Base-by-base conservation (phyloP, 2,329 filamentous ascomycete genomes). In the Zalaria sp. region DNA sequence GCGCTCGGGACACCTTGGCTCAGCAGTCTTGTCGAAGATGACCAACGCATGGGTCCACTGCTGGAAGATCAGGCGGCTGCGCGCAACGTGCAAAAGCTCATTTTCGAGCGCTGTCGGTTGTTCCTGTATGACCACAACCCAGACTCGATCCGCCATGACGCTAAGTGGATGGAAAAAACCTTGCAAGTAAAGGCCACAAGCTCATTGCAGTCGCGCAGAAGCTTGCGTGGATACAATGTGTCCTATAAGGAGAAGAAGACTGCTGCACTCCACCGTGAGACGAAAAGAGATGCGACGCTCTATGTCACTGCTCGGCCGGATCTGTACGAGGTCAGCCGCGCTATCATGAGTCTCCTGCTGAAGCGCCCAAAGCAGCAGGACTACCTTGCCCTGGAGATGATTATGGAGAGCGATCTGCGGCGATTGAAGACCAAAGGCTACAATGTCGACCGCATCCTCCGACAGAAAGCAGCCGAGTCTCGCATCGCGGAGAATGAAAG, bases 371-470 rank as follows among this genome's bases (percentile, higher is more conserved):
- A 84, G 49, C 83, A 93, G 53, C 83, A 93, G 55, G 87, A 89
- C 2, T 86, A 85, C 42, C 73, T 95, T 43, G 89, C 91, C 41
- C 77, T 98, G 43, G 91, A 96, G 61, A 88, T 86, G 41, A 81
- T 98, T 47, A 66, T 98, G 32, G 89, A 83, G 44, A 79, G 91
- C 5, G 85, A 89, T 51, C 69, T 98, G 25, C 74, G 83, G 37
- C 80, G 88, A 40, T 66, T 98, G 34, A 80, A 85, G 52, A 78
- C 79, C 46, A 85, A 91, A 48, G 91, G 91, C 2, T 96, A 95
- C 68, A 96, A 98, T 51, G 91, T 98, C 34, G 86, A 95, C 55
- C 81, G 91, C 39, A 96, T 98, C 47, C 70, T 98, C 25, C 77
- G 85, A 32, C 81, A 81, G 41, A 93, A 93, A 64, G 86, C 83